Conservation (phyloP, 2,329 filamentous ascomycete genomes). For the Ceratocystis ficicola region DNA sequence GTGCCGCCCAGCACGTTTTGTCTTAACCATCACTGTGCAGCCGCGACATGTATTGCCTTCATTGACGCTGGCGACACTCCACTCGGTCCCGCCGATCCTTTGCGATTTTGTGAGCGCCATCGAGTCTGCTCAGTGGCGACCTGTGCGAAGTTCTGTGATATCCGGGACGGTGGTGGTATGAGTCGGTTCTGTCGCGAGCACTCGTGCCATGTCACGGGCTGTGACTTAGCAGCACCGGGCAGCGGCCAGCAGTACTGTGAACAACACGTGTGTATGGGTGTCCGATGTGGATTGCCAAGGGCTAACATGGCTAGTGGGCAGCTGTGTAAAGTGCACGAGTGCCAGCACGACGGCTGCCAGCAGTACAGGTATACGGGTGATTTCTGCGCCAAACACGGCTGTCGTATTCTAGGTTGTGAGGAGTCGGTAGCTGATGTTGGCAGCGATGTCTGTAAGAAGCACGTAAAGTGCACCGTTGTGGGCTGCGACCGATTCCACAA, state of each 20-base stretch:
- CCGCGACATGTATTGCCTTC: constrained; percentile 21
- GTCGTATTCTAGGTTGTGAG: neutral
- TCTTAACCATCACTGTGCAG: constrained; percentile 24
- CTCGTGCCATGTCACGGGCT: constrained; percentile 23
- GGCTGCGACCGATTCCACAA: constrained; percentile 6
- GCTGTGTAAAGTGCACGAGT: constrained; percentile 18
- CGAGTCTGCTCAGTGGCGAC: constrained; percentile 23
- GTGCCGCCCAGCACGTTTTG: constrained; percentile 20
- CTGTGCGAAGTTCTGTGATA: constrained; percentile 23
- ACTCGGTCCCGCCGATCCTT: constrained; percentile 17
- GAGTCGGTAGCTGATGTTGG: neutral
- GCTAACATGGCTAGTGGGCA: constrained; percentile 7
- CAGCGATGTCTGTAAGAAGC: constrained; percentile 13
- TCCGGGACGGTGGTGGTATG: neutral
- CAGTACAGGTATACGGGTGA: constrained; percentile 1
- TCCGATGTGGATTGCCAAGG: constrained; percentile 11
- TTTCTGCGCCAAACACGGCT: constrained; percentile 6
- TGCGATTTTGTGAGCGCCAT: constrained; percentile 26
- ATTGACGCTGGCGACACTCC: constrained; percentile 23
- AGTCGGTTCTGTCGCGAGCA: constrained; percentile 23
- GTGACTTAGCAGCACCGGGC: constrained; percentile 16
- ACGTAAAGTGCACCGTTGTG: constrained; percentile 10
- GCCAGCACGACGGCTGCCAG: constrained; percentile 14
- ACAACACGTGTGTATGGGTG: constrained; percentile 19
- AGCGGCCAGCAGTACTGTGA: constrained; percentile 13